Evolutionary conservation across 148 eudicot species (phyloP), one percentile per base, ranked within the genome.

Genomic region (Fagopyrum tataricum): DNA sequence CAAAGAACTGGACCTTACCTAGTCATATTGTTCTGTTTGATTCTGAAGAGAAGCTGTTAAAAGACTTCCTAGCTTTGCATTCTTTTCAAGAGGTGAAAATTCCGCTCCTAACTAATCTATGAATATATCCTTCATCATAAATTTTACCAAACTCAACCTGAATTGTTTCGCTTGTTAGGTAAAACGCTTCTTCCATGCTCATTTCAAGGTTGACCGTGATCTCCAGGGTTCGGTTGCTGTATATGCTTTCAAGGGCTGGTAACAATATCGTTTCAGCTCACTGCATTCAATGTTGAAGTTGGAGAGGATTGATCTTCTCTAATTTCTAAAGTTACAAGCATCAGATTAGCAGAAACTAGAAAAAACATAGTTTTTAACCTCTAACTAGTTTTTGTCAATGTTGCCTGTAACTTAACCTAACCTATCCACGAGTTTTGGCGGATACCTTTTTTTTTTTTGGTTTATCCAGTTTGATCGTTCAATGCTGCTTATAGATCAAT

Each of bases 11-110:
- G 99, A 81, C 93, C 48, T 73, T 77, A 59, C 99, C 96, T 13
- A 95, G 96, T 75, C 99, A 95, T 81, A 90, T 95, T 72, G 89
- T 92, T 43, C 81, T 95, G 47, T 95, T 95, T 76, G 92, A 95
- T 67, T 85, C 86, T 8, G 88, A 91, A 79, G 97, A 90, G 73
- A 82, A 76, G 76, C 81, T 72, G 71, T n/a, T 76, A 14, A 87
- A 82, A 82, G 86, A 81, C 48, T 86, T 95, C 77, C 83, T 95
- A 47, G 64, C 37, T 67, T 87, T 85, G 6, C 83, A 77, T 64
- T 74, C 85, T 74, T 95, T 83, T 72, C 77, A 55, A 73, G 99
- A 91, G 99, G 99, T 95, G 72, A 73, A n/a, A 44, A 43, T 59
- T 71, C 56, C 12, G 1, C 20, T 20, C 12, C 41, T 70, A 17